A percentile compares a stretch with the other conserved stretches of the same genome.
phyloP scores from a whole-genome alignment of 352 stramenopile species.

The Phytophthora parvispora region DNA sequence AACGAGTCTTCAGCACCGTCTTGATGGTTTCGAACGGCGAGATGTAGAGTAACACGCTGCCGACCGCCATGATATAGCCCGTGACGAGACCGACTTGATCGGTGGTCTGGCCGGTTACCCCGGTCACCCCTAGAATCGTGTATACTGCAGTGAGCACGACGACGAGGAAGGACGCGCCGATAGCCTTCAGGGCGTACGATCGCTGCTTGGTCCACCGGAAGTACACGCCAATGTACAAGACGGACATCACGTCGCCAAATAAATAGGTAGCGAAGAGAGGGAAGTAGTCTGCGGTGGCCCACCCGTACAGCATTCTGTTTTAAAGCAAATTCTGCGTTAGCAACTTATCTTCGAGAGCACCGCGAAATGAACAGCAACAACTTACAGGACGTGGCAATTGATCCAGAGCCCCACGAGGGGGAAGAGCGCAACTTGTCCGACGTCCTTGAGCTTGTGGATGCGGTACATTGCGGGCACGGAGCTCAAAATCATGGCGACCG shows the following conservation, averaged over 20 bases:
- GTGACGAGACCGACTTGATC: conserved; percentile 26
- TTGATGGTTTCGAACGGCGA: conserved; percentile 42
- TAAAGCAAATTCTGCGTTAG: too few relatives aligned
- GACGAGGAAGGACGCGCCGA: conserved; percentile 20
- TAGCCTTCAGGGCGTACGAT: conserved; percentile 22
- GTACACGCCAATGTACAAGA: conserved; percentile 48
- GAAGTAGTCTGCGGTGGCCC: conserved; percentile 41
- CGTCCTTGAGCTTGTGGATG: conserved; percentile 47
- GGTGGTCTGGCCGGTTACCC: conserved; percentile 25
- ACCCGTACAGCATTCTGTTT: conserved; percentile 45
- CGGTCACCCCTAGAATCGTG: conserved; percentile 32
- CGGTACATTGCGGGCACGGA: conserved; percentile 42
- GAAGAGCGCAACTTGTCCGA: conserved; percentile 44
- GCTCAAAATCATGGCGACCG: conserved; percentile 49
- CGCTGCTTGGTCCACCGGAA: conserved; percentile 37
- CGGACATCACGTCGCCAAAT: conserved; percentile 36
- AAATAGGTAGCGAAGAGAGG: conserved; percentile 38
- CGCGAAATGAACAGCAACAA: neutral
- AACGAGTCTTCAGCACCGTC: conserved; percentile 37
- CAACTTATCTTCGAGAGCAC: conserved; percentile 7
- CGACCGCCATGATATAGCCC: conserved; percentile 48
- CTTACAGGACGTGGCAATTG: conserved; percentile 50
- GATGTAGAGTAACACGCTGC: conserved; percentile 42
- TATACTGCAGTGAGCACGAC: conserved; percentile 22
- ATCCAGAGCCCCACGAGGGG: conserved; percentile 50